phyloP scores from a whole-genome alignment of 2,329 filamentous ascomycete species.

The Sarocladiaceae sp. region DNA sequence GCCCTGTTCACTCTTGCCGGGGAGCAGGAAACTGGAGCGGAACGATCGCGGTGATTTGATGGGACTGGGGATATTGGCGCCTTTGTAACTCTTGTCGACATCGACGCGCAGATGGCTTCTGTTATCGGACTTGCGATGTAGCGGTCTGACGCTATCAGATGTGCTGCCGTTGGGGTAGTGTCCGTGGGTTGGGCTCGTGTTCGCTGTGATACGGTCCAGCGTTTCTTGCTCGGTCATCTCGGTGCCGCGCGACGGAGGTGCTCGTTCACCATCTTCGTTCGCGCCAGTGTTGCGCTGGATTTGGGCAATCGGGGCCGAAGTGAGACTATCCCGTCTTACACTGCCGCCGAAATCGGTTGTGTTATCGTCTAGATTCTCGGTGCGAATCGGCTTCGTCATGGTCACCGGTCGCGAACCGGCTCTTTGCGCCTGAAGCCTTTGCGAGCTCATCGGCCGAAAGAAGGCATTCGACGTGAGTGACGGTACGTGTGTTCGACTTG shows the following conservation, averaged over 20 bases:
- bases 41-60: conserved; percentile 71
- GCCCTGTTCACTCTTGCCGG: conserved; percentile 46
- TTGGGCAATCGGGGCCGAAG: conserved; percentile 40
- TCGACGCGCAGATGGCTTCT: conserved; percentile 45
- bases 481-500: conserved; percentile 79
- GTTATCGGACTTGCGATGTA: conserved; percentile 44
- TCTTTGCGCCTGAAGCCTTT: conserved; percentile 84
- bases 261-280: conserved; percentile 44
- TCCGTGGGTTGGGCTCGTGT: conserved; percentile 63
- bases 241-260: conserved; percentile 70
- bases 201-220: conserved; percentile 64
- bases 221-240: conserved; percentile 71
- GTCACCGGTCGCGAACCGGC: conserved; percentile 37
- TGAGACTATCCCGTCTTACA: conserved; percentile 46
- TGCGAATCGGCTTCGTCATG: conserved; percentile 28
- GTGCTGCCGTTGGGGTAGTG: conserved; percentile 55
- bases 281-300: conserved; percentile 20
- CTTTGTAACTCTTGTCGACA: conserved; percentile 53
- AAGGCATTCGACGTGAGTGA: conserved; percentile 85
- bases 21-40: conserved; percentile 65
- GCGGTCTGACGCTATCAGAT: conserved; percentile 71
- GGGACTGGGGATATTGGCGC: conserved; percentile 46
- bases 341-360: conserved; percentile 39
- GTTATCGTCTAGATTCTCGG: conserved; percentile 28
- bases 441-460: conserved; percentile 94